These are phyloP conservation scores for Aethionema arabicum DNA, from an alignment of 345 rosid genomes.

Conservation along the genomic window DNA sequence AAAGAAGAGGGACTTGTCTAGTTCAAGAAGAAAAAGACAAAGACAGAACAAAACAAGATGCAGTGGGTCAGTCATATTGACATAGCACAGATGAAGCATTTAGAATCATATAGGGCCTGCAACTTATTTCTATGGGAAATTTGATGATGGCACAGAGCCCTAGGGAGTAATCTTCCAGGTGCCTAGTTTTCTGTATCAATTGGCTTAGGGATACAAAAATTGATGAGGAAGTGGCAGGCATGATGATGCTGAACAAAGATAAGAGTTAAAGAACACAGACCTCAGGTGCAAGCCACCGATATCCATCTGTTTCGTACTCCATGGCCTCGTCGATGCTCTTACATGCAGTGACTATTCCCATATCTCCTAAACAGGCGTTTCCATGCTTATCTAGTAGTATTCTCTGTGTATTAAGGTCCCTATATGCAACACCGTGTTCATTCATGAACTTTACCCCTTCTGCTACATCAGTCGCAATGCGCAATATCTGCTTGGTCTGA, in stretches of 20 bases:
- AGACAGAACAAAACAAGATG: slow-evolving; percentile 3
- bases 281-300: slow-evolving; percentile 99
- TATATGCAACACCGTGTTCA: slow-evolving; percentile 76
- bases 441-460: slow-evolving; percentile 87
- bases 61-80: slow-evolving; percentile 27
- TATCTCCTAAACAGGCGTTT: slow-evolving; percentile 85
- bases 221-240: background rate
- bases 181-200: slow-evolving; percentile 18
- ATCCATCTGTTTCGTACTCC: slow-evolving; percentile 98
- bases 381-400: slow-evolving; percentile 78
- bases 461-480: slow-evolving; percentile 72
- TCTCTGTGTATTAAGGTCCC: slow-evolving; percentile 79
- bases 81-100: slow-evolving; percentile 24
- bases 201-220: slow-evolving; percentile 8
- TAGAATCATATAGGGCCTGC: slow-evolving; percentile 14
- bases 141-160: slow-evolving; percentile 17
- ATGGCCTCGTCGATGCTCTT: slow-evolving; percentile 74
- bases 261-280: slow-evolving; percentile 45
- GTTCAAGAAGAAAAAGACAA: slow-evolving; percentile 20
- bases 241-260: slow-evolving; percentile 19
- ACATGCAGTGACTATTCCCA: slow-evolving; percentile 87
- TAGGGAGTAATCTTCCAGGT: slow-evolving; percentile 13
- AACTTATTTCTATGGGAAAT: slow-evolving; percentile 5
- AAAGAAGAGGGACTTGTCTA: slow-evolving; percentile 26
- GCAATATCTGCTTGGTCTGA: slow-evolving; percentile 66